Percentiles rank a stretch among this genome's conserved stretches.
Evolutionary conservation across 2,329 filamentous ascomycete species (phyloP).

Genomic region (Talaromyces funiculosus): DNA sequence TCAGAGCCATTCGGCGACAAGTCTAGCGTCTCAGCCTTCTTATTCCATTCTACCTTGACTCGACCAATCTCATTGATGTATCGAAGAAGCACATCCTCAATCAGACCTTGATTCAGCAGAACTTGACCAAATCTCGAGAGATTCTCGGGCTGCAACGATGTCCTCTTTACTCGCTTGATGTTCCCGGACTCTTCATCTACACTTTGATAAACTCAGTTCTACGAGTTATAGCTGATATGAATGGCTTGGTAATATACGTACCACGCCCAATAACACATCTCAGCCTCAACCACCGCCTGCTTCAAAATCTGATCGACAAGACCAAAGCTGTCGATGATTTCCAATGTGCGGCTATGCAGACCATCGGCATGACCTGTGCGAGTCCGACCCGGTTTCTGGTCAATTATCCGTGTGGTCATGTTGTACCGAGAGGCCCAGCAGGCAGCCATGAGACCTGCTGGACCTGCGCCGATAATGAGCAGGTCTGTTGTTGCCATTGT

Average conservation of each 20-base stretch:
- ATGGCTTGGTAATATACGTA: not conserved
- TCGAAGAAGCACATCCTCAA: not conserved
- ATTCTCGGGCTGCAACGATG: not conserved
- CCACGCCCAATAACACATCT: conserved; percentile 8
- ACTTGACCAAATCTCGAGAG: not conserved
- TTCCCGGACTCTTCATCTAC: not conserved
- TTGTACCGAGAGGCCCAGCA: conserved; percentile 18
- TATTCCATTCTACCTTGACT: not conserved
- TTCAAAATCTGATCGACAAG: conserved; percentile 37
- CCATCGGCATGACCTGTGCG: conserved; percentile 47
- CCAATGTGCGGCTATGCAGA: conserved; percentile 60
- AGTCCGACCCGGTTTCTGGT: conserved; percentile 17
- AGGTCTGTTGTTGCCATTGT: conserved; percentile 19
- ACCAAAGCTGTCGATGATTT: conserved; percentile 67
- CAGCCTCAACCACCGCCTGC: not conserved
- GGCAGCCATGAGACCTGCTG: conserved; percentile 42
- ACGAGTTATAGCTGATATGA: not conserved
- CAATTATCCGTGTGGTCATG: conserved; percentile 20
- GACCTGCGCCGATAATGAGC: conserved; percentile 40
- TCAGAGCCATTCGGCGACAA: not conserved
- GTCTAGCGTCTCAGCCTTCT: not conserved
- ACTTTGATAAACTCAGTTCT: not conserved
- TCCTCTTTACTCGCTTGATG: not conserved
- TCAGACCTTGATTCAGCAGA: conserved; percentile 4
- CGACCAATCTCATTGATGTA: not conserved